Evolutionary conservation across 2,329 filamentous ascomycete genomes (phyloP).

Genomic region (Xylariales sp.): DNA sequence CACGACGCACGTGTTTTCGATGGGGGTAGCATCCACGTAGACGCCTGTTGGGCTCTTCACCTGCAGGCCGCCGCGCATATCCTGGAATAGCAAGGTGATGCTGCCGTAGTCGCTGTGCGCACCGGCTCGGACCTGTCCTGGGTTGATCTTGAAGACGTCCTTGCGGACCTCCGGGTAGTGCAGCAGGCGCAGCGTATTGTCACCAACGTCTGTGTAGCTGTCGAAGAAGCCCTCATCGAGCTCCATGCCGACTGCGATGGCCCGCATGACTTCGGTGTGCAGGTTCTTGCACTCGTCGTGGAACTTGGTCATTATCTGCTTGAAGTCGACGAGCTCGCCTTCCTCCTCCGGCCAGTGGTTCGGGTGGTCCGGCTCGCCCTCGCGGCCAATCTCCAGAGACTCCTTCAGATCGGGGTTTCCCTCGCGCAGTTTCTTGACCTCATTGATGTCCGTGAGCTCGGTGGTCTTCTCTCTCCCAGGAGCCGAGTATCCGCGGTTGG

Average conservation of each 20-base stretch:
- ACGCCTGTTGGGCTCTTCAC: slow-evolving; percentile 66
- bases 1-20: slow-evolving; percentile 27
- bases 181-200: slow-evolving; percentile 69
- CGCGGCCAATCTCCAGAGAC: slow-evolving; percentile 60
- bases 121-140: slow-evolving; percentile 69
- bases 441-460: slow-evolving; percentile 45
- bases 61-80: slow-evolving; percentile 50
- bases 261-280: slow-evolving; percentile 76
- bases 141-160: slow-evolving; percentile 61
- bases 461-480: slow-evolving; percentile 69
- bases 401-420: slow-evolving; percentile 63
- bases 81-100: slow-evolving; percentile 60
- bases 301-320: slow-evolving; percentile 69
- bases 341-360: slow-evolving; percentile 70
- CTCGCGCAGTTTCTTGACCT: slow-evolving; percentile 54
- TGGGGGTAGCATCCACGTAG: slow-evolving; percentile 70
- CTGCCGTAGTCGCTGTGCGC: slow-evolving; percentile 68
- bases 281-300: slow-evolving; percentile 69
- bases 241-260: slow-evolving; percentile 77
- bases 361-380: slow-evolving; percentile 53
- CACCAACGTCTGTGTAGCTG: slow-evolving; percentile 61
- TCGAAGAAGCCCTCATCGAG: slow-evolving; percentile 74
- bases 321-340: slow-evolving; percentile 57
- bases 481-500: slow-evolving; percentile 70
- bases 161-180: slow-evolving; percentile 70